phyloP scores from a whole-genome alignment of 257 asterid genomes.

The Solanum dulcamara region DNA sequence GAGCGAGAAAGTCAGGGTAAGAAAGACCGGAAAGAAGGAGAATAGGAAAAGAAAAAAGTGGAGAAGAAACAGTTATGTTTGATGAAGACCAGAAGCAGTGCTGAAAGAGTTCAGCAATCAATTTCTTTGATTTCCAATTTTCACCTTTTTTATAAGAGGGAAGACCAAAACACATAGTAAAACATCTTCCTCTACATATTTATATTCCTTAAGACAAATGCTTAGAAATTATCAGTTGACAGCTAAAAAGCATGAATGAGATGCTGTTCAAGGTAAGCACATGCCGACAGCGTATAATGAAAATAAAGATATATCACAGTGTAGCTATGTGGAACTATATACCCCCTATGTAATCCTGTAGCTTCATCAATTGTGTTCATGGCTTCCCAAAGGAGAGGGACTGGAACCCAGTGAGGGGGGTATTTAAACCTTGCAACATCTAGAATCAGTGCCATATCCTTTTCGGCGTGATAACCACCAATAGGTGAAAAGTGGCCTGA shows the following conservation, averaged over 20 bases:
- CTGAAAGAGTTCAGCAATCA: neutral
- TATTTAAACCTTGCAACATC: slow-evolving; percentile 98
- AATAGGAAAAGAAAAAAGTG: neutral
- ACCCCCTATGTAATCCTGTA: slow-evolving; percentile 90
- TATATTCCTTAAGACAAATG: neutral
- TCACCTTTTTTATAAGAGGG: neutral
- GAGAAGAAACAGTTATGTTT: neutral
- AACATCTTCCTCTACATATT: neutral
- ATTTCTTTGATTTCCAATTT: neutral
- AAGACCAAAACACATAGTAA: neutral
- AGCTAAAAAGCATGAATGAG: neutral
- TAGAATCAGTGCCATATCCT: slow-evolving; percentile 94
- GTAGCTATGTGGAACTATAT: slow-evolving; percentile 1
- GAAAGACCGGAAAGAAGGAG: neutral
- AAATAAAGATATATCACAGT: neutral
- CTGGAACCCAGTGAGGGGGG: slow-evolving; percentile 99
- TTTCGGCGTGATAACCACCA: slow-evolving; percentile 94
- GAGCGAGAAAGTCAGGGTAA: no score
- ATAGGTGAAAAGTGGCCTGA: slow-evolving; percentile 97
- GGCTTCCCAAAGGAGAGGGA: slow-evolving; percentile 93
- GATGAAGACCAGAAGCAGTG: neutral
- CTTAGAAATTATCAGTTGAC: neutral
- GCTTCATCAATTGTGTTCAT: slow-evolving; percentile 89
- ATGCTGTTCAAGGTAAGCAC: neutral
- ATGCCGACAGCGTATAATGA: neutral